Conservation (phyloP, 2,329 filamentous ascomycete genomes). For the Penicillium sp. region DNA sequence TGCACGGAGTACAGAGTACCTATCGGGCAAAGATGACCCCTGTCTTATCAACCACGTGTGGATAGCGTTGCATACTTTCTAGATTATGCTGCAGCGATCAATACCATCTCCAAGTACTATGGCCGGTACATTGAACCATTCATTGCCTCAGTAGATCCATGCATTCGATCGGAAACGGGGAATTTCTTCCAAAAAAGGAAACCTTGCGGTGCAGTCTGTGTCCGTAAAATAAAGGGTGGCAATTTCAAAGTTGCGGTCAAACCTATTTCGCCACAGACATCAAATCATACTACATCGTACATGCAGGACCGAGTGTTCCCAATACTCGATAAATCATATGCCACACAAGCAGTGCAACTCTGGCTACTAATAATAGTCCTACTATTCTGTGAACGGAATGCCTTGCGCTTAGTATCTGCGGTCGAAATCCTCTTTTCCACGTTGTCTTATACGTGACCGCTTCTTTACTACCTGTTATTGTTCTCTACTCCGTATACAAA, state of each 20-base stretch:
- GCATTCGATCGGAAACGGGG: background rate
- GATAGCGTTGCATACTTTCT: background rate
- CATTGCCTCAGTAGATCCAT: background rate
- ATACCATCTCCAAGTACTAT: background rate
- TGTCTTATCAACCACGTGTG: conserved; percentile 6
- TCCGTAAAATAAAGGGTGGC: conserved; percentile 18
- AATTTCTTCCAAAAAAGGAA: background rate
- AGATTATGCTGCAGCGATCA: background rate
- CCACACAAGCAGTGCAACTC: conserved; percentile 1
- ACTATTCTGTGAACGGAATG: background rate
- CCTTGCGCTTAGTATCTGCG: background rate
- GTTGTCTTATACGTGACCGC: conserved; percentile 6
- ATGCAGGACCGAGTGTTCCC: background rate
- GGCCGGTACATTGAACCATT: background rate
- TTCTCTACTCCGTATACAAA: background rate
- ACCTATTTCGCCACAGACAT: conserved; percentile 21
- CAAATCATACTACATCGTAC: background rate
- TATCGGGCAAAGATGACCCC: background rate
- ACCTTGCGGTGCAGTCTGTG: background rate
- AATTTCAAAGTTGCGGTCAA: conserved; percentile 31
- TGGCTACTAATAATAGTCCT: background rate
- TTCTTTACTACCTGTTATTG: background rate
- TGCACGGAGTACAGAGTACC: background rate
- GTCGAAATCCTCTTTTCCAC: background rate
- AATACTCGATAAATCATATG: background rate